phyloP scores from a whole-genome alignment of 148 eudicot genomes.

The Camellia granthamiana region DNA sequence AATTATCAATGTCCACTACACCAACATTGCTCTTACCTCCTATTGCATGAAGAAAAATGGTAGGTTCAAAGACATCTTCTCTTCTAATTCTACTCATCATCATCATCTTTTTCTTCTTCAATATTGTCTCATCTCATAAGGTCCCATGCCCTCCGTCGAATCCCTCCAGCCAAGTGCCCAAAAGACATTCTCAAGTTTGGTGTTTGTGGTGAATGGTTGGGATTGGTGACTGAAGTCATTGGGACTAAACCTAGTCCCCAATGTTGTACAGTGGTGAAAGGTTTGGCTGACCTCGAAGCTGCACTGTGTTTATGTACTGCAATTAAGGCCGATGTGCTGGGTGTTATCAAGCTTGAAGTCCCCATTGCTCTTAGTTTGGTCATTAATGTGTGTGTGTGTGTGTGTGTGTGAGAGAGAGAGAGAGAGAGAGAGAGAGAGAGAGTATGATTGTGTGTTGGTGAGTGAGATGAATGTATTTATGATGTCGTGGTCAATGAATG shows the following conservation, averaged over 20 bases:
- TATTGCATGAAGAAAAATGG: slow-evolving; percentile 19
- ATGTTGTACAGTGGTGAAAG: slow-evolving; percentile 62
- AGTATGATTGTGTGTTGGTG: neutral
- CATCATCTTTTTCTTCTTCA: slow-evolving; percentile 33
- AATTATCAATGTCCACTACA: neutral
- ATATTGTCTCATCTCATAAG: slow-evolving; percentile 33
- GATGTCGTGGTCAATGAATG: neutral
- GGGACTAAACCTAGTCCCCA: slow-evolving; percentile 61
- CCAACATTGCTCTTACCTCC: too few species aligned
- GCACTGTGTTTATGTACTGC: slow-evolving; percentile 83
- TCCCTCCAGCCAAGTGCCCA: slow-evolving; percentile 51
- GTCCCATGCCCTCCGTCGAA: slow-evolving; percentile 42
- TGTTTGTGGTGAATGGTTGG: slow-evolving; percentile 82
- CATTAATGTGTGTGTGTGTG: slow-evolving; percentile 30
- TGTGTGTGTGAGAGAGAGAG: neutral
- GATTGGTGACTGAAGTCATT: slow-evolving; percentile 63
- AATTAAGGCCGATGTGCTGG: slow-evolving; percentile 69
- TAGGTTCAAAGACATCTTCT: slow-evolving; percentile 18
- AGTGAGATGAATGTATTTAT: neutral
- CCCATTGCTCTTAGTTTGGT: slow-evolving; percentile 65
- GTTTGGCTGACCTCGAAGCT: slow-evolving; percentile 78
- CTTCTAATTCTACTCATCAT: slow-evolving; percentile 33
- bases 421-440: too few species aligned
- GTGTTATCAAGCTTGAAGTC: slow-evolving; percentile 47
- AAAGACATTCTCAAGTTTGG: slow-evolving; percentile 80